Conservation (phyloP, 208 protist species). For the Crithidia expoeki region DNA sequence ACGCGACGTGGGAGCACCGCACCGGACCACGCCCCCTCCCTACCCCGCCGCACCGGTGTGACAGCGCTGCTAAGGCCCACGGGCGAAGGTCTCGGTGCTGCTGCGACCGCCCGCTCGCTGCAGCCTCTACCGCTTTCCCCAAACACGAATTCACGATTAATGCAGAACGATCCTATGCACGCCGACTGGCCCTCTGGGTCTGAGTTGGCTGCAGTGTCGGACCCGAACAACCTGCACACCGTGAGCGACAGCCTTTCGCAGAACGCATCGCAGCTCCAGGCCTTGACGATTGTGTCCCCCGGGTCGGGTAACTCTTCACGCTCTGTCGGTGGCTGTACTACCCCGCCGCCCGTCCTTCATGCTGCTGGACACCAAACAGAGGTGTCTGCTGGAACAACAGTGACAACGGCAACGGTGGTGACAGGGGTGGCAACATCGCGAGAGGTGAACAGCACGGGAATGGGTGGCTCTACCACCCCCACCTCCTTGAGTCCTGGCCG, state of each 20-base stretch:
- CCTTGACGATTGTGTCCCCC: slow-evolving; percentile 14
- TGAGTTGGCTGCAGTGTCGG: slow-evolving; percentile 2
- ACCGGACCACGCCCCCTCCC: slow-evolving; percentile 1
- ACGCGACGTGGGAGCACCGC: slow-evolving; percentile 1
- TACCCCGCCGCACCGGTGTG: background rate
- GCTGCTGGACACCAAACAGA: background rate
- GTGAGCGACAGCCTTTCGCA: background rate
- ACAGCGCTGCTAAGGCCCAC: slow-evolving; percentile 6
- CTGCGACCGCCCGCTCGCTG: background rate
- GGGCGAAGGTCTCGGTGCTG: background rate
- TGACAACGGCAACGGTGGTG: background rate
- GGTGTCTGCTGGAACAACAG: background rate
- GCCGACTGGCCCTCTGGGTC: background rate
- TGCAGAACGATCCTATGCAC: background rate
- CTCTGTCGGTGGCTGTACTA: background rate
- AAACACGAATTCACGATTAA: background rate
- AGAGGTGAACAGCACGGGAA: background rate
- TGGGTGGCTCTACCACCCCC: background rate
- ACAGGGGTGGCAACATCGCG: background rate
- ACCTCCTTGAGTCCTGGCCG: slow-evolving; percentile 18
- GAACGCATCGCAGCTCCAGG: slow-evolving; percentile 13
- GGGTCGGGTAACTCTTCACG: background rate
- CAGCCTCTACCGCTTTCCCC: background rate
- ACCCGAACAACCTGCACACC: background rate
- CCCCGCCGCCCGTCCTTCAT: background rate